Percentiles rank a stretch among this genome's conserved stretches.
Conservation (phyloP, 192 early-diverging fungal species). For the Dissophora ornata region DNA sequence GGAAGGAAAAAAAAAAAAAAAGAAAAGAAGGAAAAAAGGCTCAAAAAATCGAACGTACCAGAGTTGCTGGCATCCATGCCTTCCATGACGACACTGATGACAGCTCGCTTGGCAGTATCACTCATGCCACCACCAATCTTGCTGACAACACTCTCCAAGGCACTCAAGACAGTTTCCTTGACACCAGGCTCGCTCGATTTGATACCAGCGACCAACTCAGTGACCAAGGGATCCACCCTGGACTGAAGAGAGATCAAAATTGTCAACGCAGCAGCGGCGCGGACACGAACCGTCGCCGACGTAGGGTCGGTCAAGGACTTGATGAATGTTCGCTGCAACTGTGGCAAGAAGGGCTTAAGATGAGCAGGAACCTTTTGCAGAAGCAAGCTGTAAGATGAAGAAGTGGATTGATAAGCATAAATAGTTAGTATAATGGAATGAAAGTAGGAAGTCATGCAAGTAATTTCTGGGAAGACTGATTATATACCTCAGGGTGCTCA, state of each 20-base stretch:
- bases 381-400: too few relatives aligned
- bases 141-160: slow-evolving; percentile 76
- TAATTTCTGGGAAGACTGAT: too few relatives aligned
- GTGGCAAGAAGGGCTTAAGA: slow-evolving; percentile 97
- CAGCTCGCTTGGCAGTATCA: slow-evolving; percentile 66
- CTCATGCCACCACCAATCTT: slow-evolving; percentile 69
- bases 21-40: background rate
- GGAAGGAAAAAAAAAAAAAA: background rate
- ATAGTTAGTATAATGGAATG: background rate
- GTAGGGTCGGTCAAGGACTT: slow-evolving; percentile 85
- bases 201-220: slow-evolving; percentile 77
- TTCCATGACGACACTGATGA: slow-evolving; percentile 70
- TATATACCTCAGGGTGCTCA: slow-evolving; percentile 85
- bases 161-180: slow-evolving; percentile 77
- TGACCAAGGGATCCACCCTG: slow-evolving; percentile 81
- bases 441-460: background rate
- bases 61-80: slow-evolving; percentile 61
- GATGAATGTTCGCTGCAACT: slow-evolving; percentile 97
- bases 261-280: slow-evolving; percentile 82
- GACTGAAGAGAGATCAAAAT: slow-evolving; percentile 78
- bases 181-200: slow-evolving; percentile 69
- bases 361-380: slow-evolving; percentile 87
- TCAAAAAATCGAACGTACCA: slow-evolving; percentile 23
- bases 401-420: slow-evolving; percentile 27
- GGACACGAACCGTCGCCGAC: slow-evolving; percentile 77